Conservation (phyloP, 768 basidiomycete species). For the Omphalotus guepiniiformis region DNA sequence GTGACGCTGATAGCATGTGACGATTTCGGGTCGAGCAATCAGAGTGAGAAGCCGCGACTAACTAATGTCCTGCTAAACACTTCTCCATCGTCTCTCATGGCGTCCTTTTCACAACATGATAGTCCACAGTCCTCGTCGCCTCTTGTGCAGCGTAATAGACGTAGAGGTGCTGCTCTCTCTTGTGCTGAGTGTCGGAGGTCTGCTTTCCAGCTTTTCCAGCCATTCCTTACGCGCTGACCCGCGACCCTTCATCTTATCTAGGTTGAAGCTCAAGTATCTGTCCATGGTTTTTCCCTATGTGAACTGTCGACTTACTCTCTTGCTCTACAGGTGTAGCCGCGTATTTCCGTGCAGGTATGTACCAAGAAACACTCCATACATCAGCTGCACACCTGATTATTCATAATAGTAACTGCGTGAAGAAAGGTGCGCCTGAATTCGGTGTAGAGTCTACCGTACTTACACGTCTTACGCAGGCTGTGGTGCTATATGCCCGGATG, state of each 20-base stretch:
- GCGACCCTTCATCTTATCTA: constrained; percentile 22
- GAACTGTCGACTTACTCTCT: constrained; percentile 2
- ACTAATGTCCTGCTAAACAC: constrained; percentile 24
- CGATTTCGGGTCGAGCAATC: constrained; percentile 7
- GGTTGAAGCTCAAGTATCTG: constrained; percentile 56
- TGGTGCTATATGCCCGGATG: constrained; percentile 63
- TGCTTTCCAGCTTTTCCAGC: constrained; percentile 14
- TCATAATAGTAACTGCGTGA: constrained; percentile 46
- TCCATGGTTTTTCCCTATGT: constrained; percentile 11
- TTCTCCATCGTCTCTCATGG: constrained; percentile 22
- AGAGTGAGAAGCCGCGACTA: constrained; percentile 8
- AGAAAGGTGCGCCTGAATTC: constrained; percentile 35
- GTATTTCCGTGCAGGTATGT: constrained; percentile 62
- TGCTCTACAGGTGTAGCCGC: constrained; percentile 23
- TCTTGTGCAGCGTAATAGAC: constrained; percentile 41
- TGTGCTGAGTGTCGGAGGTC: constrained; percentile 72
- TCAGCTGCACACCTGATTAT: constrained; percentile 5
- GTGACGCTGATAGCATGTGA: background rate
- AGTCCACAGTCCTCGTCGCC: constrained; percentile 18
- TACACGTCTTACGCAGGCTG: constrained; percentile 34
- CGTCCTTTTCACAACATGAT: constrained; percentile 14
- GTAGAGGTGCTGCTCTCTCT: constrained; percentile 51
- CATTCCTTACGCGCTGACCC: constrained; percentile 10
- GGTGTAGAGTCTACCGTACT: background rate
- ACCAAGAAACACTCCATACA: constrained; percentile 5